Evolutionary conservation across 2,329 filamentous ascomycete genomes (phyloP).

Genomic region (Penicillium sumatraense): DNA sequence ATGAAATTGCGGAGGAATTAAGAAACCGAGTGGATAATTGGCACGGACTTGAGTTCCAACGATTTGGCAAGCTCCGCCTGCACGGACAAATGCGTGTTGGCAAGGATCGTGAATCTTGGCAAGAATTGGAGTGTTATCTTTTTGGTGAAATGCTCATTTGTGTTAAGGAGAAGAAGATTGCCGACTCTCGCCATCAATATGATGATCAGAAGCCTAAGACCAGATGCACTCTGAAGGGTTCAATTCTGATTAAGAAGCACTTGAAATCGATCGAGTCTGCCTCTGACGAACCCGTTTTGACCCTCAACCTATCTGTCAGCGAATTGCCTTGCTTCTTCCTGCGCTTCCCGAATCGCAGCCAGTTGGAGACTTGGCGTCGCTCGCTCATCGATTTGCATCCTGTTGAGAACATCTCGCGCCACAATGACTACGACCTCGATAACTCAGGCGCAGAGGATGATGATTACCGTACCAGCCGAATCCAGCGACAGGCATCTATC

Average conservation of each 20-base stretch:
- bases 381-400: constrained; percentile 82
- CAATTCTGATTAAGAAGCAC: constrained; percentile 97
- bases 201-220: constrained; percentile 68
- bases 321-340: constrained; percentile 95
- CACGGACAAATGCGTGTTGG: constrained; percentile 91
- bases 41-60: constrained; percentile 91
- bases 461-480: constrained; percentile 67
- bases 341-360: constrained; percentile 76
- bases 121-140: constrained; percentile 94
- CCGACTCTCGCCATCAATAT: constrained; percentile 60
- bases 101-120: constrained; percentile 96
- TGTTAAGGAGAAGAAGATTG: constrained; percentile 91
- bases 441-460: constrained; percentile 87
- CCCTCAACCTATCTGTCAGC: constrained; percentile 84
- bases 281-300: constrained; percentile 79
- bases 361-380: constrained; percentile 89
- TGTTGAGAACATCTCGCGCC: constrained; percentile 64
- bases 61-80: constrained; percentile 88
- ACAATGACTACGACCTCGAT: constrained; percentile 79
- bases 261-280: constrained; percentile 81
- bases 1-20: constrained; percentile 84
- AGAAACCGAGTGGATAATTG: constrained; percentile 93
- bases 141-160: constrained; percentile 99
- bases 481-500: constrained; percentile 77
- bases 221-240: constrained; percentile 91